Evolutionary conservation across 768 basidiomycete genomes (phyloP).

Genomic region (Kwoniella dendrophila): DNA sequence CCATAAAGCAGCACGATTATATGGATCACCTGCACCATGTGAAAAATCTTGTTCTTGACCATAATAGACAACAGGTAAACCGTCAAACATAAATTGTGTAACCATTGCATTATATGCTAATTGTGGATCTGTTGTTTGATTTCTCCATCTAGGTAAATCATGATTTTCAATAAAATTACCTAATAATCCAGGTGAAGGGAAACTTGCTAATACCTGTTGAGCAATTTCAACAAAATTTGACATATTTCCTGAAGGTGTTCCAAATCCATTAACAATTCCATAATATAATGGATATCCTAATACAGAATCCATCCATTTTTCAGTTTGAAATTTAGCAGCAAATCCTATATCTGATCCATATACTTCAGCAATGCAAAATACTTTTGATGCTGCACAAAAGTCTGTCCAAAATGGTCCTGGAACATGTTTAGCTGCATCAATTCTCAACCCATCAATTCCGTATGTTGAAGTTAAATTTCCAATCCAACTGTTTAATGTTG

Average conservation of each 20-base stretch:
- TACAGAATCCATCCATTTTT: slow-evolving; percentile 49
- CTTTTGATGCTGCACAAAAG: slow-evolving; percentile 73
- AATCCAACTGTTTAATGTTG: slow-evolving; percentile 71
- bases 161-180: slow-evolving; percentile 55
- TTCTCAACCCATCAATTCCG: slow-evolving; percentile 79
- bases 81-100: slow-evolving; percentile 51
- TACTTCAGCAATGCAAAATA: slow-evolving; percentile 87
- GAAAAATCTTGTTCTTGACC: slow-evolving; percentile 53
- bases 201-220: slow-evolving; percentile 36
- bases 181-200: slow-evolving; percentile 46
- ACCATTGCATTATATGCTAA: slow-evolving; percentile 53
- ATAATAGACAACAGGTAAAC: slow-evolving; percentile 51
- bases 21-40: slow-evolving; percentile 43
- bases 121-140: slow-evolving; percentile 46
- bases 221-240: slow-evolving; percentile 41
- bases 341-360: slow-evolving; percentile 62
- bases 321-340: slow-evolving; percentile 44
- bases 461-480: slow-evolving; percentile 68
- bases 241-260: slow-evolving; percentile 47
- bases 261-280: slow-evolving; percentile 44
- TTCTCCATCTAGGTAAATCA: slow-evolving; percentile 51
- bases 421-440: slow-evolving; percentile 70
- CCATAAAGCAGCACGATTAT: slow-evolving; percentile 51
- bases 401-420: slow-evolving; percentile 73
- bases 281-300: slow-evolving; percentile 52